A percentile compares a stretch with the other conserved stretches of the same genome.
These are phyloP conservation scores for Pseudoscleropodium purum DNA, from an alignment of 225 moss, liverwort and hornwort species.

Conservation along the genomic window DNA sequence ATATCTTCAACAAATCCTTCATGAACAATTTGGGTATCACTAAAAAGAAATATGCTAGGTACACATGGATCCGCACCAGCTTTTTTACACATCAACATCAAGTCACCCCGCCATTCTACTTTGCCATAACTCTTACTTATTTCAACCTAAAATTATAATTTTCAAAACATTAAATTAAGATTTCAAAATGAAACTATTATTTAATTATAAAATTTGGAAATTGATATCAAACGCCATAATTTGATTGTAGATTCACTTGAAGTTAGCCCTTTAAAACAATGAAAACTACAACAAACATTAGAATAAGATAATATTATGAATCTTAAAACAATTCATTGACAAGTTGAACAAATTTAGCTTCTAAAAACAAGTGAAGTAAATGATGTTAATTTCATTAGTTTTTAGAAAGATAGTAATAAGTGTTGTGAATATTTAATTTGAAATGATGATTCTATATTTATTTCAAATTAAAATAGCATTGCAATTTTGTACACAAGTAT, in stretches of 20 bases:
- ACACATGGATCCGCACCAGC: slow-evolving; percentile 70
- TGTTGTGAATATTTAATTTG: neutral
- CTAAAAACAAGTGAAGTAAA: neutral
- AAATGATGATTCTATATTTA: too few species aligned
- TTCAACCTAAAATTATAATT: slow-evolving; percentile 39
- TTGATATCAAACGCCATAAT: neutral
- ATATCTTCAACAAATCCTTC: slow-evolving; percentile 98
- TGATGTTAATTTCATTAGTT: neutral
- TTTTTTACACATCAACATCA: slow-evolving; percentile 76
- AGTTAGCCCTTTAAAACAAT: neutral
- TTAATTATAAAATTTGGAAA: neutral
- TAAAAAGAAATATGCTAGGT: slow-evolving; percentile 70
- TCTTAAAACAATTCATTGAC: too few species aligned
- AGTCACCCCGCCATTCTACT: slow-evolving; percentile 80
- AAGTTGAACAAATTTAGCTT: too few species aligned
- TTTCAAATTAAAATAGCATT: neutral
- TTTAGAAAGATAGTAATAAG: neutral
- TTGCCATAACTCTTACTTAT: slow-evolving; percentile 84
- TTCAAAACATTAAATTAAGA: neutral
- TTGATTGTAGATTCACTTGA: neutral
- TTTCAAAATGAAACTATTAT: neutral
- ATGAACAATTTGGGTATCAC: slow-evolving; percentile 88
- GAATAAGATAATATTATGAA: neutral
- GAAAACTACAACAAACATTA: neutral
- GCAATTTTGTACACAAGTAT: too few species aligned